These are phyloP conservation scores for Apiosordaria backusii DNA, from an alignment of 495 filamentous ascomycete genomes.

Conservation along the genomic window DNA sequence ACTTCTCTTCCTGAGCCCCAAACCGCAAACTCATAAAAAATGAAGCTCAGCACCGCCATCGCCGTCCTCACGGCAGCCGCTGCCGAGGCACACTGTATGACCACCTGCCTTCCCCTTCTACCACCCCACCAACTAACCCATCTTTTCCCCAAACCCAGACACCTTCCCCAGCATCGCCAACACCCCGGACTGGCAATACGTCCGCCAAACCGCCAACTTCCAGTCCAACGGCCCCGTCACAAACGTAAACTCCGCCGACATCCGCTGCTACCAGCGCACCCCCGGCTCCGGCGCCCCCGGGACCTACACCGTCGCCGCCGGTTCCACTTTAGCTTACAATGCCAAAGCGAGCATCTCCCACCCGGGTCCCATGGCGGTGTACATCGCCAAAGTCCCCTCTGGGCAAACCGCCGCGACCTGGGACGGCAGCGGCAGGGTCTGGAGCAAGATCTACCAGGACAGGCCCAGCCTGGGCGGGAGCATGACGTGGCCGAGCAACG, in stretches of 20 bases:
- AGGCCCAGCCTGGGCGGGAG: conserved; percentile 34
- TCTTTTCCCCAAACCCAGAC: conserved; percentile 23
- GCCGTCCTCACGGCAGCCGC: conserved; percentile 31
- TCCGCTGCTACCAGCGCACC: conserved; percentile 50
- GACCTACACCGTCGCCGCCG: conserved; percentile 45
- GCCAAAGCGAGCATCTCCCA: conserved; percentile 47
- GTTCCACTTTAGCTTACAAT: conserved; percentile 42
- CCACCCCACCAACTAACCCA: not conserved
- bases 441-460: conserved; percentile 54
- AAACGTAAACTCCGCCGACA: conserved; percentile 44
- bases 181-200: conserved; percentile 46
- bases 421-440: conserved; percentile 49
- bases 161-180: conserved; percentile 33
- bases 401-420: conserved; percentile 44
- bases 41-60: conserved; percentile 38
- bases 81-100: conserved; percentile 43
- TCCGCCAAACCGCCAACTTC: conserved; percentile 48
- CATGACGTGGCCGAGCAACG: conserved; percentile 45
- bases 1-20: not conserved
- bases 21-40: conserved; percentile 14
- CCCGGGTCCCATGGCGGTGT: conserved; percentile 50
- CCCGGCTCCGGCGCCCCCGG: conserved; percentile 37
- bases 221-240: conserved; percentile 52
- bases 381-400: conserved; percentile 52
- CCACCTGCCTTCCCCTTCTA: not conserved